Conservation (phyloP, 106 monocot genomes). For the Dendrobium huoshanense region DNA sequence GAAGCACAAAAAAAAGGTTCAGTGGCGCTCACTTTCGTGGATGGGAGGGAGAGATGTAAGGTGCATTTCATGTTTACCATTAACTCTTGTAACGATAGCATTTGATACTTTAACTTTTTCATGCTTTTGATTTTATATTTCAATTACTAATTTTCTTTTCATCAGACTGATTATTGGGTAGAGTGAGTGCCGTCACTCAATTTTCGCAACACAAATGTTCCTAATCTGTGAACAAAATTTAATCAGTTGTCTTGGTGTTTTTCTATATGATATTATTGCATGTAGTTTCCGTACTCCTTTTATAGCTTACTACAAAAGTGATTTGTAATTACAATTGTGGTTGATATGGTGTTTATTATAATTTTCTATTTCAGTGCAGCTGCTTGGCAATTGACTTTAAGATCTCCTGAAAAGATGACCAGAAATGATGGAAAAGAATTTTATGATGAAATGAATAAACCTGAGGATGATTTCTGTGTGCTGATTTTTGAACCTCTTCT, state of each 20-base stretch:
- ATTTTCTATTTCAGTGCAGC: constrained; percentile 58
- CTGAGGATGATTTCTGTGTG: constrained; percentile 57
- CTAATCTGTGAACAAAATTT: not conserved
- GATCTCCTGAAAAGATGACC: constrained; percentile 30
- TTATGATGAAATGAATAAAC: constrained; percentile 10
- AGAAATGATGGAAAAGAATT: constrained; percentile 10
- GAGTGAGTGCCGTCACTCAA: not conserved
- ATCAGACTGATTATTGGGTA: not conserved
- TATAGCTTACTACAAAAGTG: not conserved
- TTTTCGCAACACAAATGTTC: not conserved
- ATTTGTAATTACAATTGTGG: not conserved
- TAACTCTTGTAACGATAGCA: not conserved
- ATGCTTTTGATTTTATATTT: not conserved
- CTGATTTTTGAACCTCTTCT: constrained; percentile 80
- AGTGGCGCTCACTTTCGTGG: not conserved
- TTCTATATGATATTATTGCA: not conserved
- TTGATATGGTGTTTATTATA: not conserved
- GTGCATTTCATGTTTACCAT: not conserved
- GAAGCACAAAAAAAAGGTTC: not conserved
- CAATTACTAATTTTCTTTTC: not conserved
- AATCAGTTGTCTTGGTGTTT: not conserved
- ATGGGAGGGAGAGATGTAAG: not conserved
- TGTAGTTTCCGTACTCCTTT: not conserved
- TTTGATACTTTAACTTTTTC: not conserved
- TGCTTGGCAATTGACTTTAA: constrained; percentile 82